phyloP scores from a whole-genome alignment of 345 rosid species.

The Litchi chinensis region DNA sequence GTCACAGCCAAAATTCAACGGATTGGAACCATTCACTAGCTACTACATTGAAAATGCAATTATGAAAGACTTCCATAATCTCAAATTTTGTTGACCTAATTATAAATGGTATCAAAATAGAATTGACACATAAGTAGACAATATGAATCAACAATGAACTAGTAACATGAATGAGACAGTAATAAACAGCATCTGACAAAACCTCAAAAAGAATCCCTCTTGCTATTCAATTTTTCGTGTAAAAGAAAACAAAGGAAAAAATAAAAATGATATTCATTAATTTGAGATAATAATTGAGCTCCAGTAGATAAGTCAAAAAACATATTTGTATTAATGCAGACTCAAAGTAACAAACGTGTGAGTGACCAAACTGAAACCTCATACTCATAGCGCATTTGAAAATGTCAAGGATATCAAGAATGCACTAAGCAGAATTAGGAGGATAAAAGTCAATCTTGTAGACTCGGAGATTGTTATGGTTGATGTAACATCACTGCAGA shows the following conservation, averaged over 20 bases:
- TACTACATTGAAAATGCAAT: no score
- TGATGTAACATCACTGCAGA: constrained; percentile 41
- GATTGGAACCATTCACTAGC: not conserved
- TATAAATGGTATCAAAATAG: not conserved
- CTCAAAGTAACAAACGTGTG: not conserved
- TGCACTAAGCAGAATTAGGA: constrained; percentile 34
- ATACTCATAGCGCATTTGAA: constrained; percentile 16
- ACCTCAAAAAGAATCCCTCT: not conserved
- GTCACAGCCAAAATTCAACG: not conserved
- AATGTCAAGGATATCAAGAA: constrained; percentile 31
- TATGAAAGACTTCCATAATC: not conserved
- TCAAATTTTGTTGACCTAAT: not conserved
- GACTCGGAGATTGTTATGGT: constrained; percentile 36
- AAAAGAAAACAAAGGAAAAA: no score
- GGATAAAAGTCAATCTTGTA: constrained; percentile 30
- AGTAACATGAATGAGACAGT: not conserved
- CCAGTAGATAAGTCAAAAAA: not conserved
- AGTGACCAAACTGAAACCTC: constrained; percentile 15
- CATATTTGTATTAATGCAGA: not conserved
- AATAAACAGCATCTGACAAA: not conserved
- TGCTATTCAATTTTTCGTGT: not conserved
- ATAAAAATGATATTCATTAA: not conserved
- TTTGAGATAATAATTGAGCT: not conserved
- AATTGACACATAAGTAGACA: not conserved
- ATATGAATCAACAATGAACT: not conserved